Base-by-base conservation (phyloP, 1,284 basidiomycete genomes). In the Irpex sp. region DNA sequence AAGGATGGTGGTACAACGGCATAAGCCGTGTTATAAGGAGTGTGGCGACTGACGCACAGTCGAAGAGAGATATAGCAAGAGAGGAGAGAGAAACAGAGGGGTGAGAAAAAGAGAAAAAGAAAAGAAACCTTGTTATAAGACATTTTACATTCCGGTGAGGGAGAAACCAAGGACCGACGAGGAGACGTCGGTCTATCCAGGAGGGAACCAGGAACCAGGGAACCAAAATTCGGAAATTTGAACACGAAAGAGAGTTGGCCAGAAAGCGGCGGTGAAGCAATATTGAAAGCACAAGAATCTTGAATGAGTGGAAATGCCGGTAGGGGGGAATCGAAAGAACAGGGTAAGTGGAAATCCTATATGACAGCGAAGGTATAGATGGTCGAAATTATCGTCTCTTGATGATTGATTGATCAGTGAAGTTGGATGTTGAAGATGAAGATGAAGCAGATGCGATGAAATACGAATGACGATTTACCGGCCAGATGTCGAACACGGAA, bases 361-460 rank as follows among this genome's bases (percentile, higher is more conserved):
- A n/a, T 65, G 65, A 66, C 38, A 44, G 67, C 63, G 67, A 59
- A 71, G 66, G 67, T 71, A 65, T 22, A 45, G 69, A 60, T 64
- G 62, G 27, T 32, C 13, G 32, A 38, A 38, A 5, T 13, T 22
- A 64, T 13, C 38, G 62, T 64, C 58, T 24, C 42, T 71, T 60
- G 58, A 60, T 20, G 58, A 20, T 60, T 27, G 22, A 11, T 20
- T 20, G 58, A 20, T 60, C 22, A 60, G n/a, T 20, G 56, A 27
- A 58, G 32, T 38, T 38, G 32, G 9, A 38, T 7, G 32, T 49
- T 67, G 56, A 60, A 67, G 22, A 56, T 49, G 38, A 59, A 71
- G 43, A 70, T 71, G 68, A 70, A 73, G 72, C 67, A 73, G 62
- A 68, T 69, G 65, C 43, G 38, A 58, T 15, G 66, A 70, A 64